Conservation (phyloP, 192 early-diverging fungal genomes). For the Coemansia sp. region DNA sequence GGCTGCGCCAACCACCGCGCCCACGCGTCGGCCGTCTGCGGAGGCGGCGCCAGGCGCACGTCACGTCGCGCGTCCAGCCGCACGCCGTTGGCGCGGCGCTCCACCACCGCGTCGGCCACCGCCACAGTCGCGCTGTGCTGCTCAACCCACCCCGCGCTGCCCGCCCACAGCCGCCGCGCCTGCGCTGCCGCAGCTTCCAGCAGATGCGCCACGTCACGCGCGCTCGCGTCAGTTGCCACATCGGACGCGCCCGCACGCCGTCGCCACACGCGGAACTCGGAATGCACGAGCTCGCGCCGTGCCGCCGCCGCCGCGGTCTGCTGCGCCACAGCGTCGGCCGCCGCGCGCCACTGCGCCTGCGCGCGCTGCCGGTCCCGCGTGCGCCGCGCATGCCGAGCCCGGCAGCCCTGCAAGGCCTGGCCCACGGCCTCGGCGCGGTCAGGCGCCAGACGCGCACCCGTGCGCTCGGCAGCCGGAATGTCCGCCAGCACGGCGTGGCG, state of each 20-base stretch:
- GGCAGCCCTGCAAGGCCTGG: slow-evolving; percentile 2
- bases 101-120: slow-evolving; percentile 21
- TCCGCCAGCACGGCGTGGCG: too few relatives aligned
- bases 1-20: slow-evolving; percentile 28
- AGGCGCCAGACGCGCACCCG: neutral
- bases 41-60: slow-evolving; percentile 32
- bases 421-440: neutral
- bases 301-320: neutral
- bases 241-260: slow-evolving; percentile 1
- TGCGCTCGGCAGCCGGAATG: neutral
- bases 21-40: slow-evolving; percentile 34
- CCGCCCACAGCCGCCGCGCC: slow-evolving; percentile 32
- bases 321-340: neutral
- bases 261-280: slow-evolving; percentile 19
- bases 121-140: neutral
- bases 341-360: slow-evolving; percentile 17
- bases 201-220: slow-evolving; percentile 7
- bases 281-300: neutral
- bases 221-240: slow-evolving; percentile 16
- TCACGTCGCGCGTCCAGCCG: slow-evolving; percentile 22
- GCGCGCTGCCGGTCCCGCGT: slow-evolving; percentile 33
- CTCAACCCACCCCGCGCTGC: slow-evolving; percentile 31
- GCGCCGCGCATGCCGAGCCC: slow-evolving; percentile 24
- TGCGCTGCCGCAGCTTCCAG: slow-evolving; percentile 6
- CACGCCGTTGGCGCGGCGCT: slow-evolving; percentile 22